A percentile compares a stretch with the other conserved stretches of the same genome.
Conservation (phyloP, 2,329 filamentous ascomycete genomes). For the Alternaria novae-zelandiae region DNA sequence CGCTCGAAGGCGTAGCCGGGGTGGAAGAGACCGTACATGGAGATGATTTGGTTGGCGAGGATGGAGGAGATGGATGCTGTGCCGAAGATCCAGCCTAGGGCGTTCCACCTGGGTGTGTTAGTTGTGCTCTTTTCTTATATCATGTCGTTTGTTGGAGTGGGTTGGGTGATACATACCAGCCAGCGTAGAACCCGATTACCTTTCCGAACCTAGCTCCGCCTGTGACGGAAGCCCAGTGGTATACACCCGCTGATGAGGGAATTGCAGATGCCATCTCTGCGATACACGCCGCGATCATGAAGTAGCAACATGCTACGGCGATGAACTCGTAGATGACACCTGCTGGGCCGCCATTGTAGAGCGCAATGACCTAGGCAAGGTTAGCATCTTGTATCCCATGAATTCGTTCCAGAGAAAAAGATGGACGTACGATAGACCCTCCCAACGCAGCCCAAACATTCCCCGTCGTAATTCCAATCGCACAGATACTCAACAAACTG, state of each 20-base stretch:
- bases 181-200: conserved; percentile 57
- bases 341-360: conserved; percentile 56
- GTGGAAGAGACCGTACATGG: conserved; percentile 59
- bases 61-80: conserved; percentile 53
- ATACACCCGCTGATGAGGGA: conserved; percentile 54
- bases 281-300: conserved; percentile 58
- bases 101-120: conserved; percentile 53
- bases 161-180: conserved; percentile 43
- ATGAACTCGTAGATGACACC: conserved; percentile 58
- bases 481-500: conserved; percentile 55
- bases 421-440: conserved; percentile 55
- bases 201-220: conserved; percentile 56
- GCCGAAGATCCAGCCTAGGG: conserved; percentile 58
- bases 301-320: conserved; percentile 58
- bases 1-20: conserved; percentile 53
- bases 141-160: neutral
- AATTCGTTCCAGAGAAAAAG: neutral
- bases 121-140: neutral
- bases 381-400: neutral
- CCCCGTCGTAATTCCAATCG: conserved; percentile 54
- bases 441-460: conserved; percentile 56
- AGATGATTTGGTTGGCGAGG: conserved; percentile 54
- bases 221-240: conserved; percentile 61
- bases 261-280: conserved; percentile 58
- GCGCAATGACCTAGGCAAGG: conserved; percentile 41